A percentile compares a stretch with the other conserved stretches of the same genome.
These are phyloP conservation scores for Monilinia laxa DNA, from an alignment of 2,329 filamentous ascomycete species.

Conservation along the genomic window DNA sequence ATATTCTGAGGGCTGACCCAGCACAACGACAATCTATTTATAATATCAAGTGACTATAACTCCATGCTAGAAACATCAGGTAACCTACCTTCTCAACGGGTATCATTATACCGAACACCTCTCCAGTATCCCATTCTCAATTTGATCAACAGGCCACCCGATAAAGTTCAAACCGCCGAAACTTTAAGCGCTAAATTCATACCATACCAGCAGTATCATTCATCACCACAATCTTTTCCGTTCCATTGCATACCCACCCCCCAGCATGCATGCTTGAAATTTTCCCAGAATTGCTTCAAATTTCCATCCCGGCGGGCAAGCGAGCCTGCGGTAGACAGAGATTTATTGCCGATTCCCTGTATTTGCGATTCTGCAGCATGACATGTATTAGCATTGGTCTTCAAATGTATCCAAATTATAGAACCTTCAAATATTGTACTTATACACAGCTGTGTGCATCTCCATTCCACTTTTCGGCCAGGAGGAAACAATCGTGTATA, in stretches of 20 bases:
- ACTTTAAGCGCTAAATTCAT: background rate
- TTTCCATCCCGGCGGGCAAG: background rate
- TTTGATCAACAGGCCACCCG: background rate
- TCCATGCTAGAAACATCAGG: background rate
- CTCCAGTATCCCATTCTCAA: background rate
- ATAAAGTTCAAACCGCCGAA: background rate
- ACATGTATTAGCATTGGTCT: background rate
- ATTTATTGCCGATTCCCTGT: background rate
- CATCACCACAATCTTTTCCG: background rate
- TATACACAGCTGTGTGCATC: background rate
- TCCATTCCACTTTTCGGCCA: background rate
- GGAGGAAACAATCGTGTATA: background rate
- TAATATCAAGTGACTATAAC: background rate
- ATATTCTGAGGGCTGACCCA: background rate
- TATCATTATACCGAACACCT: background rate
- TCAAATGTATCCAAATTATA: background rate
- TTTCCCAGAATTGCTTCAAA: background rate
- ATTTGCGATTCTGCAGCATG: background rate
- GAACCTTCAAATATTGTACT: background rate
- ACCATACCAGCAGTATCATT: background rate
- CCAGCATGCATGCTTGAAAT: conserved; percentile 11
- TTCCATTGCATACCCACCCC: background rate
- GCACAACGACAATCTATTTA: background rate
- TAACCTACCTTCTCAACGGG: too few relatives aligned
- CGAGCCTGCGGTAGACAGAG: background rate